These are phyloP conservation scores for Fraxinus latifolia DNA, from an alignment of 305 asterid species.

Conservation along the genomic window DNA sequence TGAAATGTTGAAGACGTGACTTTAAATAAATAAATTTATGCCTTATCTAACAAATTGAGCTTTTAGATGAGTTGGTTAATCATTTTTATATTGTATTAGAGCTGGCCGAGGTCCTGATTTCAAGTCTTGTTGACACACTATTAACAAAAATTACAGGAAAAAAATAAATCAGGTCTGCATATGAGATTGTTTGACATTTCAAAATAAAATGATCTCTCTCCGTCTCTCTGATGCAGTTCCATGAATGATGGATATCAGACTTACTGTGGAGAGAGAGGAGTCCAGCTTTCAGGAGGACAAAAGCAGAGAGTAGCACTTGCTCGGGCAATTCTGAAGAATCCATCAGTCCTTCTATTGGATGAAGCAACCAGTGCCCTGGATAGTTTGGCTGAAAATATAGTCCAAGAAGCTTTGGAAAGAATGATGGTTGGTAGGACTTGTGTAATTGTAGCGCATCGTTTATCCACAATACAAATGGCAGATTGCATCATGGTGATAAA, in stretches of 20 bases:
- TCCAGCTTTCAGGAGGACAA: constrained; percentile 80
- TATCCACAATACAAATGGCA: constrained; percentile 67
- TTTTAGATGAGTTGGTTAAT: neutral
- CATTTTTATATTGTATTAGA: neutral
- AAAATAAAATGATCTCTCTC: neutral
- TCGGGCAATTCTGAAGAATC: constrained; percentile 75
- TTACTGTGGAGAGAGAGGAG: constrained; percentile 79
- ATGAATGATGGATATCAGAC: constrained; percentile 63
- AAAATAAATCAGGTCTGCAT: neutral
- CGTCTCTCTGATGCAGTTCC: constrained; percentile 39
- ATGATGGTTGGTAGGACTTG: constrained; percentile 68
- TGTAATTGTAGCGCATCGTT: constrained; percentile 65
- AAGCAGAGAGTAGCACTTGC: constrained; percentile 71
- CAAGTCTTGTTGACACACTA: neutral
- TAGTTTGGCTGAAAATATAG: constrained; percentile 57
- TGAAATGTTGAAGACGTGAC: neutral
- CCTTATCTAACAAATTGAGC: neutral
- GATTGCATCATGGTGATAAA: constrained; percentile 60
- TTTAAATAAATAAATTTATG: too few species aligned
- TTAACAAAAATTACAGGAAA: neutral
- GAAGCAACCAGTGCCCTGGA: constrained; percentile 84
- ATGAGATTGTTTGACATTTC: neutral
- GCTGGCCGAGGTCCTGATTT: neutral
- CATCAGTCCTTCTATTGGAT: constrained; percentile 65
- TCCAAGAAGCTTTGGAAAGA: constrained; percentile 66